phyloP scores from a whole-genome alignment of 2,329 filamentous ascomycete genomes.

The Lachnellula subtilissima region DNA sequence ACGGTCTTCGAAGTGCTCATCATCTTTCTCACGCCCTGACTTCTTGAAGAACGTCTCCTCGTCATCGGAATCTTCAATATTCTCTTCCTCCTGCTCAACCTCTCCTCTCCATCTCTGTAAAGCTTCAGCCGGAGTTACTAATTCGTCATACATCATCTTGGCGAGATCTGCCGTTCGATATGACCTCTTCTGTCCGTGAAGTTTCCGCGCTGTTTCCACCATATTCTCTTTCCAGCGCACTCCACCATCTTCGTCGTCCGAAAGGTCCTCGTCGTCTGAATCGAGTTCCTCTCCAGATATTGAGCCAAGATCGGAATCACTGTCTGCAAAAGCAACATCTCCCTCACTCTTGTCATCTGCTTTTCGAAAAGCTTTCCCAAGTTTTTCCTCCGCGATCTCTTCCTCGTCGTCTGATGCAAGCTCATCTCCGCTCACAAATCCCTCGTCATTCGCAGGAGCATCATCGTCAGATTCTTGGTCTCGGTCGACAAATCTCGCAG shows the following conservation, averaged over 20 bases:
- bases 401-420: conserved; percentile 46
- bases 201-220: conserved; percentile 63
- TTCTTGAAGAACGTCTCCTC: conserved; percentile 63
- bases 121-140: conserved; percentile 69
- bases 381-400: conserved; percentile 54
- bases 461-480: conserved; percentile 56
- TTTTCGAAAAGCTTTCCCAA: conserved; percentile 57
- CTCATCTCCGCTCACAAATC: conserved; percentile 28
- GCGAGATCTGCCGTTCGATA: conserved; percentile 81
- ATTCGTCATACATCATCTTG: conserved; percentile 81
- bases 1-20: conserved; percentile 69
- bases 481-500: conserved; percentile 53
- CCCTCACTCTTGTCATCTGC: conserved; percentile 53
- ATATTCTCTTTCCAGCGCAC: conserved; percentile 88
- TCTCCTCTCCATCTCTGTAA: conserved; percentile 76
- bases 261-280: conserved; percentile 40
- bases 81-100: conserved; percentile 51
- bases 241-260: conserved; percentile 66
- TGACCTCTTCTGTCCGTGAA: conserved; percentile 65
- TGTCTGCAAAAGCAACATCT: conserved; percentile 88
- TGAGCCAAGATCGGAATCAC: conserved; percentile 92
- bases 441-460: conserved; percentile 50
- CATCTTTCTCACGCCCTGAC: conserved; percentile 59
- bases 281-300: conserved; percentile 58
- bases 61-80: conserved; percentile 53